Conservation (phyloP, 23 red algal genomes). For the Cyanidioschyzon merolae region DNA sequence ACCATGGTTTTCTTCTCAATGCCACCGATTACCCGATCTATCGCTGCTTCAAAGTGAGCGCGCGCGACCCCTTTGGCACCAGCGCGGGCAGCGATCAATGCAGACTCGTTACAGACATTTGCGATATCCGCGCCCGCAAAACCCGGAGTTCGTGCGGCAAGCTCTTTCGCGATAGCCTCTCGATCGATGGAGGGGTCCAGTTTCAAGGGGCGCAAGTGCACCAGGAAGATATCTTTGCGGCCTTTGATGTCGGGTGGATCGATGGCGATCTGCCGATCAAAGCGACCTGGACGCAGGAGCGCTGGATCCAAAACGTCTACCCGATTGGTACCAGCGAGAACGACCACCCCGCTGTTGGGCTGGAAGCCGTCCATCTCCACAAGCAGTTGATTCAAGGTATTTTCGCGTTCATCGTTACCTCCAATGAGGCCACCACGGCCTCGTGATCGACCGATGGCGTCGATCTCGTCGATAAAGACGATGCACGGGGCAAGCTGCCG, state of each 20-base stretch:
- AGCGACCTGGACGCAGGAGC: conserved; percentile 85
- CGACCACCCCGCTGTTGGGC: conserved; percentile 87
- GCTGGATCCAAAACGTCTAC: conserved; percentile 88
- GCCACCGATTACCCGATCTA: conserved; percentile 93
- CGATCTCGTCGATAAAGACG: conserved; percentile 97
- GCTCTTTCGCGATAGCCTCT: conserved; percentile 62
- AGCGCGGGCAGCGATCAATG: conserved; percentile 71
- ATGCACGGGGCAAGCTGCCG: conserved; percentile 88
- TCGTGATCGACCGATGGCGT: conserved; percentile 86
- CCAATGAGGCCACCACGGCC: conserved; percentile 81
- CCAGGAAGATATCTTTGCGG: conserved; percentile 80
- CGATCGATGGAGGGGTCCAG: conserved; percentile 65
- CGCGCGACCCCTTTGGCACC: conserved; percentile 47
- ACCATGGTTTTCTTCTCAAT: conserved; percentile 98
- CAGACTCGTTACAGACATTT: conserved; percentile 97
- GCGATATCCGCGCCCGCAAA: conserved; percentile 92
- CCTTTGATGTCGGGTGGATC: conserved; percentile 86
- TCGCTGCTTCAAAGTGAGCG: conserved; percentile 74
- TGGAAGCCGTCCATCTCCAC: conserved; percentile 99
- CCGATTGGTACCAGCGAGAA: conserved; percentile 90
- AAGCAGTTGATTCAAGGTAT: conserved; percentile 96
- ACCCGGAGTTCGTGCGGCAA: conserved; percentile 83
- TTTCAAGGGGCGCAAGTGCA: conserved; percentile 61
- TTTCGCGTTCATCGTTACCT: conserved; percentile 98
- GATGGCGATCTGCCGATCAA: conserved; percentile 93